Evolutionary conservation across 306 rosid genomes (phyloP), one percentile per base, ranked within the genome.

Genomic region (Acacia melanoxylon): DNA sequence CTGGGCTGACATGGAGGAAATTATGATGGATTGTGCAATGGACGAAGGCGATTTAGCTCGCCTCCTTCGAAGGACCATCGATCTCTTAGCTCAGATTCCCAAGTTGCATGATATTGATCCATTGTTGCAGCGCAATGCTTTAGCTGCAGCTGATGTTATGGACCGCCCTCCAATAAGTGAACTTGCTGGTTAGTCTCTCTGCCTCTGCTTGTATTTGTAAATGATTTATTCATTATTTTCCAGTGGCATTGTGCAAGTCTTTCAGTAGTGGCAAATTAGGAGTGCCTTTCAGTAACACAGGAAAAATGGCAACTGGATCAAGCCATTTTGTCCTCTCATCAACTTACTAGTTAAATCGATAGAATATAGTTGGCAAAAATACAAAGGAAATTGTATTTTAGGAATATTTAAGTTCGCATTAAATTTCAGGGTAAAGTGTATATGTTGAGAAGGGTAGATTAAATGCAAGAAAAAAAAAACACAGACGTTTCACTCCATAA

Each of bases 21-120:
- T 95, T 61, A 95, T 95, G 99, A 93, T 92, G 99, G 99, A 95
- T 24, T 93, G 99, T 80, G 99, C 99, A 3, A 93, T 95, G 98
- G 99, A 95, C 48, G 98, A 95, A 68, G 99, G 99, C 7, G 99
- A 95, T 84, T 86, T 95, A 40, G 97, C 99, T 44, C 98, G 99
- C 16, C 99, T 95, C 80, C 87, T 95, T 35, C 87, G 99, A 45
- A 83, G 97, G 52, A 93, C 97, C 16, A 91, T 93, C 37, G 99
- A 95, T 87, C 80, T 95, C 15, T 87, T 95, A 72, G 98, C 89
- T 80, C 99, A 95, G 82, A 92, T 95, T 77, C 99, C 99, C 0
- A 95, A 95, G 80, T 82, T 93, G 88, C 91, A 98, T 12, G 98
- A 92, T 79, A 87, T 92, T 72, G 98, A 93, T 72, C 92, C 93